phyloP scores from a whole-genome alignment of 1,139 yeast species.

The Debaryomyces sp. region DNA sequence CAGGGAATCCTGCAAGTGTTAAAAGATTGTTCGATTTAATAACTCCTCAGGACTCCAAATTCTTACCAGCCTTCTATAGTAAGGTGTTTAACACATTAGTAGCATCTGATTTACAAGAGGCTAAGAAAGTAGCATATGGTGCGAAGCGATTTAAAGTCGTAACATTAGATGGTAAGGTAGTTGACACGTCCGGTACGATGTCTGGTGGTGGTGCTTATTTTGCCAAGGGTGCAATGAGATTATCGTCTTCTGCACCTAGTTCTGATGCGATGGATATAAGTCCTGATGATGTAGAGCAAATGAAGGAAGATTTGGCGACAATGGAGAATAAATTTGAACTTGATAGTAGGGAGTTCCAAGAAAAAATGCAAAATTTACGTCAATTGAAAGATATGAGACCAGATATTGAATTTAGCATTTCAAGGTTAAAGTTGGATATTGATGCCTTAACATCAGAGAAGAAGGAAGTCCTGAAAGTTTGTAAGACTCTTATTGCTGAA shows the following conservation, averaged over 20 bases:
- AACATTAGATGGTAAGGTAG: constrained; percentile 87
- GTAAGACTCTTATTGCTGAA: constrained; percentile 42
- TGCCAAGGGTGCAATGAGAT: constrained; percentile 66
- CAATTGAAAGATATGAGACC: constrained; percentile 69
- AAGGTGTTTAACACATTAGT: constrained; percentile 87
- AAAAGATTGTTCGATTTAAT: constrained; percentile 87
- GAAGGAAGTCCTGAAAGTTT: constrained; percentile 40
- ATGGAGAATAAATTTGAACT: constrained; percentile 59
- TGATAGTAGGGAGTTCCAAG: constrained; percentile 55
- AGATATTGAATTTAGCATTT: constrained; percentile 63
- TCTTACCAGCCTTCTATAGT: constrained; percentile 87
- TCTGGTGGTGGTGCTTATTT: constrained; percentile 90
- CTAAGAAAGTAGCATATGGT: constrained; percentile 89
- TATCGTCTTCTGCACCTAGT: constrained; percentile 31
- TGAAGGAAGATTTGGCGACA: constrained; percentile 55
- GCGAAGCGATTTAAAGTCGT: constrained; percentile 82
- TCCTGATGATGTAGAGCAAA: constrained; percentile 59
- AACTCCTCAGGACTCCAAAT: constrained; percentile 63
- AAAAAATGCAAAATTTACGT: constrained; percentile 62
- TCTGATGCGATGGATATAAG: constrained; percentile 32
- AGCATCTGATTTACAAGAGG: constrained; percentile 76
- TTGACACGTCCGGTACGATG: constrained; percentile 96
- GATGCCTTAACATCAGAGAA: constrained; percentile 56
- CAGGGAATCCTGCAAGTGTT: constrained; percentile 66
- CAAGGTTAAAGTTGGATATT: constrained; percentile 66